Conservation (phyloP, 2,329 filamentous ascomycete species). For the Penicillium sp. region DNA sequence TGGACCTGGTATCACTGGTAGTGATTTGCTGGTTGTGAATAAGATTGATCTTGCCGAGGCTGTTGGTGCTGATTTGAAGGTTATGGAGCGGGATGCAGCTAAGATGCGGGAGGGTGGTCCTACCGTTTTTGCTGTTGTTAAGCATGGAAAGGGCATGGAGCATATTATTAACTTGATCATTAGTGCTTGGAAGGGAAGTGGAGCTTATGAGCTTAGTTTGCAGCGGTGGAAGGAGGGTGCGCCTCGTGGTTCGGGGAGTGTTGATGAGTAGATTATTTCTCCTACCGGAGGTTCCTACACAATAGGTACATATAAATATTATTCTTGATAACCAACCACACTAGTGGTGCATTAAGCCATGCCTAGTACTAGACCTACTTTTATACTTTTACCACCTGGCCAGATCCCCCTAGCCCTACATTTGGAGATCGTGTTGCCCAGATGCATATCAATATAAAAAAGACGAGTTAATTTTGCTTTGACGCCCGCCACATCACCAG, state of each 20-base stretch:
- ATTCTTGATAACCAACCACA: no score
- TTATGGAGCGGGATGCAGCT: slow-evolving; percentile 93
- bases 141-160: slow-evolving; percentile 79
- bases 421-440: no score
- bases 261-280: slow-evolving; percentile 25
- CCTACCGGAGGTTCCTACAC: neutral
- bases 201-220: slow-evolving; percentile 58
- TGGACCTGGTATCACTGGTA: slow-evolving; percentile 94
- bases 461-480: no score
- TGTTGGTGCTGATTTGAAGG: slow-evolving; percentile 82
- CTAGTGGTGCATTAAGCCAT: no score
- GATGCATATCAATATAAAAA: no score
- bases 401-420: no score
- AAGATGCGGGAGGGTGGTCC: slow-evolving; percentile 96
- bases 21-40: slow-evolving; percentile 89
- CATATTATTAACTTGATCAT: slow-evolving; percentile 85
- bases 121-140: slow-evolving; percentile 96
- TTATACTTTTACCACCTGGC: no score
- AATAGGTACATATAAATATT: neutral
- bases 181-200: slow-evolving; percentile 89
- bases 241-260: slow-evolving; percentile 35
- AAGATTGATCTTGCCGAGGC: slow-evolving; percentile 93
- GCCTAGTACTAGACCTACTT: no score
- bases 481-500: no score
- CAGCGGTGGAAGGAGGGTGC: slow-evolving; percentile 47